phyloP scores from a whole-genome alignment of 1,139 yeast species.

The Casaregolazyma suthepensis region DNA sequence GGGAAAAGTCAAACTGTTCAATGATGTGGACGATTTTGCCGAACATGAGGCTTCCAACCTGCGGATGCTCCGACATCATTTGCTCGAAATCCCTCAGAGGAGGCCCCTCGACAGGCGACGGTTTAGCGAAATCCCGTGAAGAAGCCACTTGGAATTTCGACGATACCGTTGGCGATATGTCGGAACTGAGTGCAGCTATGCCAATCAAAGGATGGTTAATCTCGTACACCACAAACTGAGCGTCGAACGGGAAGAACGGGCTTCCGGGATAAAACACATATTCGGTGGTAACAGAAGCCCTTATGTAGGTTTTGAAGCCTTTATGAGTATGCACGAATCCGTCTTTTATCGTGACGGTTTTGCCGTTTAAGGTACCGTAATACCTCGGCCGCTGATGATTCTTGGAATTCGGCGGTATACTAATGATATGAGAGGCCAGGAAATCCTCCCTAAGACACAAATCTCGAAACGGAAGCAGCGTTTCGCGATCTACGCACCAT shows the following conservation, averaged over 20 bases:
- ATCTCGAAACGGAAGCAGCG: slow-evolving; percentile 45
- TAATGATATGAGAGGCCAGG: slow-evolving; percentile 61
- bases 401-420: slow-evolving; percentile 34
- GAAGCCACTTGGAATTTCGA: slow-evolving; percentile 10
- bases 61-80: slow-evolving; percentile 27
- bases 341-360: slow-evolving; percentile 52
- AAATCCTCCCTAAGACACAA: slow-evolving; percentile 63
- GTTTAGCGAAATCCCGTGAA: slow-evolving; percentile 1
- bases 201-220: slow-evolving; percentile 45
- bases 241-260: slow-evolving; percentile 44
- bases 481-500: slow-evolving; percentile 46
- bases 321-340: slow-evolving; percentile 41
- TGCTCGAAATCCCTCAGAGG: slow-evolving; percentile 18
- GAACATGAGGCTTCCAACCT: slow-evolving; percentile 26
- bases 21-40: slow-evolving; percentile 33
- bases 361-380: slow-evolving; percentile 55
- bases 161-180: slow-evolving; percentile 20
- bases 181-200: slow-evolving; percentile 21
- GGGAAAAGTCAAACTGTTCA: slow-evolving; percentile 32
- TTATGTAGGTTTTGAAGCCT: slow-evolving; percentile 47
- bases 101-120: neutral
- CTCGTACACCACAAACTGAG: slow-evolving; percentile 42
- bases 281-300: slow-evolving; percentile 41
- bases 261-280: slow-evolving; percentile 41
- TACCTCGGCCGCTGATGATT: slow-evolving; percentile 41